Conservation (phyloP, 1,284 basidiomycete species). For the Xerocomus nothofagi region DNA sequence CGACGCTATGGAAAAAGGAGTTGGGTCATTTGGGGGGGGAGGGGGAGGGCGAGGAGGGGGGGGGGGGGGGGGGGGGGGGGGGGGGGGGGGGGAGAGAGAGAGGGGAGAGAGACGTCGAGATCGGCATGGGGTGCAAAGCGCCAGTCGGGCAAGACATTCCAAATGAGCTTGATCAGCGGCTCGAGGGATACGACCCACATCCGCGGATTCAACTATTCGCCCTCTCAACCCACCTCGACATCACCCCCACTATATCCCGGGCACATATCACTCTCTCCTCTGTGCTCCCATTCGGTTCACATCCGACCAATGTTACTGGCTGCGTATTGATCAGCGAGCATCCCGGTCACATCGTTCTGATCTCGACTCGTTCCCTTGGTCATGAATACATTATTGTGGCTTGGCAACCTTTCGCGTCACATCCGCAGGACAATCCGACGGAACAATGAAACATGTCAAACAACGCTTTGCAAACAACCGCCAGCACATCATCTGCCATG, state of each 20-base stretch:
- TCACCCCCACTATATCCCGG: neutral
- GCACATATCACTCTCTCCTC: too few relatives aligned
- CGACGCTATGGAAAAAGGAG: too few relatives aligned
- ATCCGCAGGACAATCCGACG: conserved; percentile 2
- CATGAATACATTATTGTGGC: conserved; percentile 21
- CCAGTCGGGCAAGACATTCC: neutral
- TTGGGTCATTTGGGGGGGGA: too few relatives aligned
- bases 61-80: too few relatives aligned
- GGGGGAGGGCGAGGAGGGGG: too few relatives aligned
- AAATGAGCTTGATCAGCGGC: neutral
- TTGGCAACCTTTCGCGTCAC: conserved; percentile 4
- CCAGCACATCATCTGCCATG: conserved; percentile 2
- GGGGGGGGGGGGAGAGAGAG: neutral
- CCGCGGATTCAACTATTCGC: neutral
- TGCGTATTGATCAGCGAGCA: neutral
- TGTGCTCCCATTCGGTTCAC: neutral
- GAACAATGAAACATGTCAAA: neutral
- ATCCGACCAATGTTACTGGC: conserved; percentile 1
- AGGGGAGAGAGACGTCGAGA: too few relatives aligned
- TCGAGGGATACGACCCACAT: conserved; percentile 1
- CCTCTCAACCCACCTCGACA: neutral
- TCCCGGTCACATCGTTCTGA: conserved; percentile 1
- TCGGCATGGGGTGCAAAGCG: too few relatives aligned
- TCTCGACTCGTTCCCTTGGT: conserved; percentile 1
- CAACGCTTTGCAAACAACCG: neutral